phyloP scores from a whole-genome alignment of 164 flowering plant genomes.

The Protea cynaroides region DNA sequence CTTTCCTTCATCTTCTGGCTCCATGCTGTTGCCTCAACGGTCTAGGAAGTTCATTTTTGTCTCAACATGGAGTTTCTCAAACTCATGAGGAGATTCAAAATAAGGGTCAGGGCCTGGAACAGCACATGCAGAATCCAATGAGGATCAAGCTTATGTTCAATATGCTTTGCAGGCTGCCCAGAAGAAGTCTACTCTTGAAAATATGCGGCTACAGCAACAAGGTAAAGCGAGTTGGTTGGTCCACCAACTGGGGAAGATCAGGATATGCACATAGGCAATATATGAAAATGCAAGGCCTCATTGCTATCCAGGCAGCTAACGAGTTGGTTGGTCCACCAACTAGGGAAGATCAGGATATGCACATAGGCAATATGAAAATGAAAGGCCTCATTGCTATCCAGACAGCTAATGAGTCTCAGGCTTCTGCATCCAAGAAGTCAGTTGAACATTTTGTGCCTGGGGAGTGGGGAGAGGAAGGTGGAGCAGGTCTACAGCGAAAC shows the following conservation, averaged over 20 bases:
- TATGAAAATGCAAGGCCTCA: constrained; percentile 67
- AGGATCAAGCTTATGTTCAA: constrained; percentile 75
- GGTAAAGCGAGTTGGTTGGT: constrained; percentile 52
- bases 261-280: constrained; percentile 46
- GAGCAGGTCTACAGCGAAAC: constrained; percentile 41
- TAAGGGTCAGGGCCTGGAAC: constrained; percentile 63
- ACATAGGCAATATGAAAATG: constrained; percentile 53
- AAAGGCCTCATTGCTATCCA: constrained; percentile 68
- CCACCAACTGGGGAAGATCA: constrained; percentile 63
- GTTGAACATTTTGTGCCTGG: constrained; percentile 51
- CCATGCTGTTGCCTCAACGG: constrained; percentile 59
- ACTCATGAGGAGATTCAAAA: constrained; percentile 51
- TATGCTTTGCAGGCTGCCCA: constrained; percentile 70
- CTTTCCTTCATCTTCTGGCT: constrained; percentile 49
- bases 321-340: constrained; percentile 47
- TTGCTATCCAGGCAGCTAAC: constrained; percentile 5
- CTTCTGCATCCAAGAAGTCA: constrained; percentile 58
- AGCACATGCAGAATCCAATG: constrained; percentile 46
- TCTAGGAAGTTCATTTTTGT: constrained; percentile 38
- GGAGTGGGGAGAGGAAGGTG: constrained; percentile 53
- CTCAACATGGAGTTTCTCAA: constrained; percentile 57
- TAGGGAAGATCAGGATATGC: constrained; percentile 65
- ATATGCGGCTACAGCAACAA: constrained; percentile 51
- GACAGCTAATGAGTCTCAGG: constrained; percentile 61
- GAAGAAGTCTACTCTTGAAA: constrained; percentile 57